Percentiles rank a stretch among this genome's conserved stretches.
Conservation (phyloP, 2,329 filamentous ascomycete species). For the Tolypocladium pustulatum region DNA sequence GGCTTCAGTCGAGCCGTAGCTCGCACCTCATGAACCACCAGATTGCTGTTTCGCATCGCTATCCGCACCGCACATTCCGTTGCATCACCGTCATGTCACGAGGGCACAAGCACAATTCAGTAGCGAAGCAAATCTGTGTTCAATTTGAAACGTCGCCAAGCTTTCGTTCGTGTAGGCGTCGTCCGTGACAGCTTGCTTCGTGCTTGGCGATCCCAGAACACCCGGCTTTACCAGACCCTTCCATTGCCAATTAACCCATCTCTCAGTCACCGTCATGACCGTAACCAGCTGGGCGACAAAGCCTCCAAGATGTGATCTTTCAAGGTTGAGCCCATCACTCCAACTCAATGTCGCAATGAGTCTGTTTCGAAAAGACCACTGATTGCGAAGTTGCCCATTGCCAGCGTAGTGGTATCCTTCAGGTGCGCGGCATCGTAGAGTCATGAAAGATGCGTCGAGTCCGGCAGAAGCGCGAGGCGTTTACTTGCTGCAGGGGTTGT, state of each 20-base stretch:
- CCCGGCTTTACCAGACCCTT: constrained; percentile 19
- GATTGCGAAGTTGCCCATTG: constrained; percentile 3
- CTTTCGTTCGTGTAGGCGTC: constrained; percentile 10
- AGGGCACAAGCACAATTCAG: background rate
- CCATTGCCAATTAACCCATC: constrained; percentile 20
- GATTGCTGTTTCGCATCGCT: background rate
- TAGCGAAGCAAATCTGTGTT: constrained; percentile 12
- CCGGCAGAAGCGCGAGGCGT: constrained; percentile 50
- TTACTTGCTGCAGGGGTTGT: constrained; percentile 49
- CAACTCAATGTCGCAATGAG: background rate
- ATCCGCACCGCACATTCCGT: background rate
- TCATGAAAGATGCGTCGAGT: constrained; percentile 36
- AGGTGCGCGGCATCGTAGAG: constrained; percentile 22
- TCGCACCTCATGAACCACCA: background rate
- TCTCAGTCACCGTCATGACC: constrained; percentile 17
- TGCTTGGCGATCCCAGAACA: constrained; percentile 15
- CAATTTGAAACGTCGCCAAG: constrained; percentile 15
- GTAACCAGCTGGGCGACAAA: constrained; percentile 1
- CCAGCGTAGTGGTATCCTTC: constrained; percentile 15
- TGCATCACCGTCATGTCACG: background rate
- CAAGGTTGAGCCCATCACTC: background rate
- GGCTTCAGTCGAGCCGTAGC: background rate
- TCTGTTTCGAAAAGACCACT: background rate
- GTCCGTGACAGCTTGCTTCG: constrained; percentile 16
- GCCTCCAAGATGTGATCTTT: constrained; percentile 13